Conservation (phyloP, 306 rosid species). For the Echinosophora koreensis region DNA sequence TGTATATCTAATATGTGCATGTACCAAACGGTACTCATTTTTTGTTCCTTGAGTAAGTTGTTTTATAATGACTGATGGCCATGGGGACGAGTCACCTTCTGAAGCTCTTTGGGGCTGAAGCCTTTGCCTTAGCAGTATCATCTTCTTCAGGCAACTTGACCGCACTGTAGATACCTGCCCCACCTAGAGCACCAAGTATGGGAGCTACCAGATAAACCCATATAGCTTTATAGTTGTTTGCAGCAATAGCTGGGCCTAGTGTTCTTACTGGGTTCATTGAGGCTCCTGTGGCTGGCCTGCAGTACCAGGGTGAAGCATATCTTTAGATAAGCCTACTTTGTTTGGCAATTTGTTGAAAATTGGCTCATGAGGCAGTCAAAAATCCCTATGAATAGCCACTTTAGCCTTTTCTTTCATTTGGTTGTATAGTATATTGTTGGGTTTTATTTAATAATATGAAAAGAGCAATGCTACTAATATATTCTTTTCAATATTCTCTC, state of each 20-base stretch:
- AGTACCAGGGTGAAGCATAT: conserved; percentile 16
- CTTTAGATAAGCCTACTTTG: background rate
- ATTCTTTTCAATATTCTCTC: too few species aligned
- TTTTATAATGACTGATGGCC: conserved; percentile 6
- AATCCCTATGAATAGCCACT: background rate
- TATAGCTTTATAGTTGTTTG: conserved; percentile 80
- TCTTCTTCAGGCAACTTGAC: conserved; percentile 76
- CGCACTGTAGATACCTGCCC: conserved; percentile 79
- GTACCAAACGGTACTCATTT: background rate
- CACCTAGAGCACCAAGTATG: conserved; percentile 77
- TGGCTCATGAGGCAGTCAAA: conserved; percentile 6
- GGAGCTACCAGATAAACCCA: conserved; percentile 92
- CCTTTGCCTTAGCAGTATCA: conserved; percentile 47
- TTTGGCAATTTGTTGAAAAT: background rate
- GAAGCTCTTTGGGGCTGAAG: conserved; percentile 62
- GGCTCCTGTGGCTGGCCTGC: conserved; percentile 75
- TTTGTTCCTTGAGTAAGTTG: conserved; percentile 15
- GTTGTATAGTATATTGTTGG: background rate
- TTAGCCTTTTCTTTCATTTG: too few species aligned
- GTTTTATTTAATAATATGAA: background rate
- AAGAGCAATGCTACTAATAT: too few species aligned
- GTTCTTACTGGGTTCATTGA: conserved; percentile 96
- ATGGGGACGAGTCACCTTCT: conserved; percentile 58
- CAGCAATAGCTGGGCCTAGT: conserved; percentile 85
- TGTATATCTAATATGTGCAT: conserved; percentile 33